Base-by-base conservation (phyloP, 176 grass and related monocot genomes). In the Cenchrus fungigraminus region DNA sequence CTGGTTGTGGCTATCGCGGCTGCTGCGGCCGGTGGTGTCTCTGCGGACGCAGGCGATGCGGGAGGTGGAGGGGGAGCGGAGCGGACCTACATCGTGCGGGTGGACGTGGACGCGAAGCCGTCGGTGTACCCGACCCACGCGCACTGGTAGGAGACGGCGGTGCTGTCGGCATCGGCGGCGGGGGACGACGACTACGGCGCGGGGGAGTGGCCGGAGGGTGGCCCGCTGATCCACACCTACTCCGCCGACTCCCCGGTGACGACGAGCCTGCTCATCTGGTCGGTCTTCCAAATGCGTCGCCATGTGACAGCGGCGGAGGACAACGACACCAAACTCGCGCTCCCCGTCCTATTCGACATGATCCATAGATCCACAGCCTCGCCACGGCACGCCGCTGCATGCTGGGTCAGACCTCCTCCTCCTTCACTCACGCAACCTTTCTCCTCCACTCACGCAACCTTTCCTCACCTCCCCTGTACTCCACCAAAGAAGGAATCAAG, bases 41-140 rank as follows among this genome's bases (percentile, higher is more conserved):
- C 66, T 1, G 67, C 20, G 14, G 28, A 5, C 1, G 82, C 19
- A 0, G 43, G 53, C 0, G 34, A 4, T 0, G 53, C 42, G 0
- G 76, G 55, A 2, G 34, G 34, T 3, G 34, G 34, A 6, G 45
- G 4, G 1, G 92, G 45, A 37, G 75, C 15, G 14, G 86, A 86
- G 82, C 81, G 57, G 77, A 98, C 96, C 25, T 98, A 94, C 93
- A 98, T 98, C 77, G 93, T 98, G 62, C 85, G 93, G 12, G 84
- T 94, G 40, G 96, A 98, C 66, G 89, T 85, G 3, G 93, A 98
- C 43, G 96, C 96, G 56, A 98, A 98, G 88, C 95, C 95, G 28
- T 93, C 91, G 16, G 85, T 84, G 20, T 98, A 87, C 73, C 93
- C 93, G 65, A 98, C 95, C 32, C 95, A 98, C 87, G 82, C 83